Evolutionary conservation across 1,284 basidiomycete species (phyloP).

Genomic region (Malassezia brasiliensis): DNA sequence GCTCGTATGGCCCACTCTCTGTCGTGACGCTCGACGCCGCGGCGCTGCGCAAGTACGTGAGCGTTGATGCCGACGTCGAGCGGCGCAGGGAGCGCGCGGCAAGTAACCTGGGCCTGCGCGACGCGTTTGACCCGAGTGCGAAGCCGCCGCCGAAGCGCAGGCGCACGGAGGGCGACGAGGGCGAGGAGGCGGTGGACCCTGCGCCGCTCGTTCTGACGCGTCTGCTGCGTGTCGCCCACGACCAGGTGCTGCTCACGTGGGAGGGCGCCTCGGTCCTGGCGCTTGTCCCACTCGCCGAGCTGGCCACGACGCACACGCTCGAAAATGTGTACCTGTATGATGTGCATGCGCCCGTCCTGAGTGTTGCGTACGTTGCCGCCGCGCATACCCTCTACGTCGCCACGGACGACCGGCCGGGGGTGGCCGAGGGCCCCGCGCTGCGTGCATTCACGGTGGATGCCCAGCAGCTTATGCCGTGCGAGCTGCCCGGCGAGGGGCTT

Average conservation of each 20-base stretch:
- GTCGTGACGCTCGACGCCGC: constrained; percentile 4
- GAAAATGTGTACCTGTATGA: constrained; percentile 11
- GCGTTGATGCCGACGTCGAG: constrained; percentile 12
- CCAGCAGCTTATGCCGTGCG: not conserved
- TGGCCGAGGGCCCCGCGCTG: constrained; percentile 6
- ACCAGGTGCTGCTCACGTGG: constrained; percentile 23
- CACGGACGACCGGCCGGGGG: constrained; percentile 13
- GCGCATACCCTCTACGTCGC: constrained; percentile 1
- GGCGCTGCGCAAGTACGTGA: constrained; percentile 2
- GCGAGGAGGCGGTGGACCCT: not conserved
- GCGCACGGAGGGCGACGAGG: constrained; percentile 2
- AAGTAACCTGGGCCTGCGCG: constrained; percentile 3
- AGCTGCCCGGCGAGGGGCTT: not conserved
- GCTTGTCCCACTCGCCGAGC: constrained; percentile 17
- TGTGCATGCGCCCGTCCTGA: constrained; percentile 25
- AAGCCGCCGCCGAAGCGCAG: not conserved
- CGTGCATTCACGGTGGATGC: not conserved
- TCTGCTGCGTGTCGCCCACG: constrained; percentile 22
- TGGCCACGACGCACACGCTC: constrained; percentile 11
- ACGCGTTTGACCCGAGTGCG: constrained; percentile 8
- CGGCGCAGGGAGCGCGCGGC: constrained; percentile 9
- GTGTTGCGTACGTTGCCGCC: constrained; percentile 11
- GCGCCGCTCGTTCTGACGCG: constrained; percentile 26
- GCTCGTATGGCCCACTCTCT: not conserved
- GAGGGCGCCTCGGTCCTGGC: constrained; percentile 37